Conservation (phyloP, 768 basidiomycete species). For the Leccinellum luteum region DNA sequence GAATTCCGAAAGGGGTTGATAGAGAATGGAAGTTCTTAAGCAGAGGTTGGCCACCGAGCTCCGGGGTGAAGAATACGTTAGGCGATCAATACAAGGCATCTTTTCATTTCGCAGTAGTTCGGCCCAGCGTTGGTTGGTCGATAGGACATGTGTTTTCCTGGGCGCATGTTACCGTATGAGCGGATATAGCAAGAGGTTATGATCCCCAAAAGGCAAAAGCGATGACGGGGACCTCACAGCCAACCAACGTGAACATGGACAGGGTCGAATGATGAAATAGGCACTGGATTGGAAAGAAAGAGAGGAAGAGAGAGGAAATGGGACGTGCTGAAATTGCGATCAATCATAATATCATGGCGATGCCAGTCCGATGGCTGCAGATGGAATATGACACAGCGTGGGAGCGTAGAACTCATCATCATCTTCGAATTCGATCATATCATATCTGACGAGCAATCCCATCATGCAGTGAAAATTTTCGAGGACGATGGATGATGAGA, state of each 20-base stretch:
- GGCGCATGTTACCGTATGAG: constrained; percentile 7
- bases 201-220: constrained; percentile 17
- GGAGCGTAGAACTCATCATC: neutral
- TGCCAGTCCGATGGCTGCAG: neutral
- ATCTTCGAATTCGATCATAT: neutral
- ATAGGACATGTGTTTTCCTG: constrained; percentile 18
- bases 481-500: neutral
- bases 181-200: constrained; percentile 7
- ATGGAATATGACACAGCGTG: neutral
- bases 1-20: constrained; percentile 12
- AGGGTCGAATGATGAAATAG: constrained; percentile 6
- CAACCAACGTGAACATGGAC: constrained; percentile 1
- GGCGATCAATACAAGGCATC: constrained; percentile 25
- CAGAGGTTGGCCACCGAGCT: constrained; percentile 2
- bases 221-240: constrained; percentile 21
- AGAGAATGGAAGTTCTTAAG: constrained; percentile 24
- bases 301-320: neutral
- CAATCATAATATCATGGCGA: neutral
- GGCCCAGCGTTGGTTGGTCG: constrained; percentile 3
- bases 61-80: constrained; percentile 3
- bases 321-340: neutral
- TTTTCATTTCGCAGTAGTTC: constrained; percentile 17
- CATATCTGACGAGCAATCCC: neutral
- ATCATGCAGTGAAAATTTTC: neutral
- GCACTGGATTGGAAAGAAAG: neutral